Conservation (phyloP, 2,329 filamentous ascomycete species). For the Xylaria sp. region DNA sequence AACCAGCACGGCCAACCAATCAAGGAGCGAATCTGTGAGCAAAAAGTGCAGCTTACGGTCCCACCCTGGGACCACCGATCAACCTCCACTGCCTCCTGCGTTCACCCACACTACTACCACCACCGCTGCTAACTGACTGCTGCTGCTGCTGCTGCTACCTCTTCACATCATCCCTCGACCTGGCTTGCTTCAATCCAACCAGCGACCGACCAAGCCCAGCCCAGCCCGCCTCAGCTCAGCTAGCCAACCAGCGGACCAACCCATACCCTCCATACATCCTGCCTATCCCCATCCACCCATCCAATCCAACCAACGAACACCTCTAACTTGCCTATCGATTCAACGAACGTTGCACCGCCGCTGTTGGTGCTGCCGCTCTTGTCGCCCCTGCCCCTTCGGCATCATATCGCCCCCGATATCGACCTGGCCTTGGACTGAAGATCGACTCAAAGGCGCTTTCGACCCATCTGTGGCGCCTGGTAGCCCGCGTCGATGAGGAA, state of each 20-base stretch:
- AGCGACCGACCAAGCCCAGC: slow-evolving; percentile 1
- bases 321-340: not conserved
- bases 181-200: slow-evolving; percentile 27
- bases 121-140: not conserved
- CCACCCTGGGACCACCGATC: not conserved
- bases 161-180: slow-evolving; percentile 24
- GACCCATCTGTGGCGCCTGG: slow-evolving; percentile 15
- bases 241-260: not conserved
- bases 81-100: not conserved
- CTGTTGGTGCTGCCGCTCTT: not conserved
- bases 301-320: slow-evolving; percentile 1
- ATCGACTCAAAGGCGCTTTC: slow-evolving; percentile 24
- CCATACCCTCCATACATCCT: not conserved
- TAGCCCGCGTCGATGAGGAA: slow-evolving; percentile 27
- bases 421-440: slow-evolving; percentile 11
- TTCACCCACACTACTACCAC: not conserved
- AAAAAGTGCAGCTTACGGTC: slow-evolving; percentile 7
- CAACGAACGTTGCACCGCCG: slow-evolving; percentile 26
- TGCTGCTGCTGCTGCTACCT: not conserved
- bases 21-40: slow-evolving; percentile 1
- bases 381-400: slow-evolving; percentile 8
- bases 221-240: slow-evolving; percentile 17
- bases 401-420: slow-evolving; percentile 7
- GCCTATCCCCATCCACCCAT: not conserved
- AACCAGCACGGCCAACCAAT: not conserved